phyloP scores from a whole-genome alignment of 371 early-diverging fungal species.

The Mycotypha africana region DNA sequence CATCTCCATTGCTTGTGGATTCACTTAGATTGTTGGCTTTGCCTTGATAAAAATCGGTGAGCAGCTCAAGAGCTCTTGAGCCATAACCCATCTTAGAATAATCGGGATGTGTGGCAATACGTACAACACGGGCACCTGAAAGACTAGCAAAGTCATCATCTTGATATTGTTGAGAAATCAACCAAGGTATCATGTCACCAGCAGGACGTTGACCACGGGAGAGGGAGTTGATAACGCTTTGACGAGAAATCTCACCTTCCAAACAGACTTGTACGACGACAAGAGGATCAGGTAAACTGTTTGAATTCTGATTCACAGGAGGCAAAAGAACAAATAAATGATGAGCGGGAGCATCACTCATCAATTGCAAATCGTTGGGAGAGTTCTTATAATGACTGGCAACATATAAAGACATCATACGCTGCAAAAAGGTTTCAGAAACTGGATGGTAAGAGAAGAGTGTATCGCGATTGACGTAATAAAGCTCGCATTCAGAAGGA shows the following conservation, averaged over 20 bases:
- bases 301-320: constrained; percentile 67
- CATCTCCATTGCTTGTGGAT: constrained; percentile 27
- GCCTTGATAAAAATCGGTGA: constrained; percentile 87
- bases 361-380: constrained; percentile 97
- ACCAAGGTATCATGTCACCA: constrained; percentile 99
- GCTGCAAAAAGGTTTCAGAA: constrained; percentile 94
- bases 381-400: constrained; percentile 99
- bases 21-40: constrained; percentile 71
- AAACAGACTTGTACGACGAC: constrained; percentile 90
- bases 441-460: constrained; percentile 95
- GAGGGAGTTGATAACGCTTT: constrained; percentile 79
- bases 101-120: constrained; percentile 99
- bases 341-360: constrained; percentile 99
- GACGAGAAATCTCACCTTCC: constrained; percentile 93
- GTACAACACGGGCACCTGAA: constrained; percentile 98
- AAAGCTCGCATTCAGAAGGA: constrained; percentile 93
- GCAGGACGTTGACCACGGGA: constrained; percentile 82
- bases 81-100: constrained; percentile 99
- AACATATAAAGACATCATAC: constrained; percentile 96
- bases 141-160: constrained; percentile 94
- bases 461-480: constrained; percentile 94
- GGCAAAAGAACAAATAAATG: constrained; percentile 96
- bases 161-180: constrained; percentile 94
- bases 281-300: constrained; percentile 89
- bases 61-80: constrained; percentile 74